Base-by-base conservation (phyloP, 352 stramenopile genomes). In the Hyaloperonospora brassicae region DNA sequence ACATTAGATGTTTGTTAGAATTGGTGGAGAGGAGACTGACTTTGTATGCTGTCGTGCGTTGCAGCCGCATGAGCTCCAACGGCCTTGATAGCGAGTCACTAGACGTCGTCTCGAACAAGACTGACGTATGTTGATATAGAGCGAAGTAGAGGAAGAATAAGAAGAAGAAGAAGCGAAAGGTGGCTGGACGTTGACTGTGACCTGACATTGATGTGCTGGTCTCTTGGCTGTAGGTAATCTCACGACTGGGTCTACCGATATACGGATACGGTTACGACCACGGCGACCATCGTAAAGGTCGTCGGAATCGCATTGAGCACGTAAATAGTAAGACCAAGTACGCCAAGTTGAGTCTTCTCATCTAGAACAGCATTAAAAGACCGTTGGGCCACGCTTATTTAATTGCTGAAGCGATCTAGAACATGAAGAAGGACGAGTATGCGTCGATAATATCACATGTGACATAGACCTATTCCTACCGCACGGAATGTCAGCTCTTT, bases 291-390 rank as follows among this genome's bases (percentile, higher is more conserved):
- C 89, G 91, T 31, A 91, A 98, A 64, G 91, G 93, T 46, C 86
- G 93, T 62, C 75, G 91, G 50, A 98, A 98, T 72, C 96, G 95
- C 66, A 95, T 98, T 59, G 93, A 98, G 63, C 78, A 97, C 70
- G 95, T 96, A n/a, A 80, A 97, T 62, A 92, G 97, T 54, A 86
- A 79, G 40, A 70, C 84, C 60, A 86, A 91, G 64, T 86, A 96
- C 41, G 91, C 79, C 56, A 87, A 84, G 47, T 74, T 76, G 48
- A 78, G 79, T 67, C 76, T 87, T 42, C 79, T 69, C 34, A 90
- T 98, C 50, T 90, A 96, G 66, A 98, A 96, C 75, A 97, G 97
- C 66, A 74, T 98, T 54, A 95, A 98, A 69, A 91, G 93, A 25
- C 82, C 82, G 5, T 90, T 87, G 36, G 85, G 80, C 43, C 75